Base-by-base conservation (phyloP, 108 stramenopile genomes). In the Seminavis robusta region DNA sequence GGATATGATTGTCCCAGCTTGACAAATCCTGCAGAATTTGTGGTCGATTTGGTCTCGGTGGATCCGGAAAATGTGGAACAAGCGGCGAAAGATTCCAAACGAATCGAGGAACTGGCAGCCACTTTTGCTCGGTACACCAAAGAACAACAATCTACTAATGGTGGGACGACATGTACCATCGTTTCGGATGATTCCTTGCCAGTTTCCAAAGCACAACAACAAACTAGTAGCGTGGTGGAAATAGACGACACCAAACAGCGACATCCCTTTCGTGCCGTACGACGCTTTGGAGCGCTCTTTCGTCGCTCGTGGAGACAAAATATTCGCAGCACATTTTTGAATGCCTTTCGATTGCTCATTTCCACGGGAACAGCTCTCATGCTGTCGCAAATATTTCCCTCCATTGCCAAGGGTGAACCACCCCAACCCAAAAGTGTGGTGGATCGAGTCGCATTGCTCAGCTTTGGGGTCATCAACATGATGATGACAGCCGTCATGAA, bases 21-120 rank as follows among this genome's bases (percentile, higher is more conserved):
- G 34, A 84, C 84, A 2, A 92, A 92, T 68, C 88, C 90, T 9
- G 90, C 90, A 4, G 94, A 95, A 55, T 95, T 76, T 54, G 67
- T 86, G 25, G 74, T 92, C 25, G 94, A 95, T 46, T 59, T 95
- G 24, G 88, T 92, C 1, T 77, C 84, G 9, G 58, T 86, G 1
- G 80, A 92, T 61, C 69, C 67, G 3, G 90, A 86, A 42, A 86
- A 88, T 62, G 43, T 49, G 1, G 53, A 56, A 8, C 63, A 80
- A 42, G 67, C 74, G 24, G 31, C 10, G 7, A 24, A 65, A 31
- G 87, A 92, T 52, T 60, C 61, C 21, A 51, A 39, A 15, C 63
- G 90, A 6, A 86, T 92, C 24, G 62, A 74, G 21, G 32, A 42
- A 47, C 27, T 79, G 61, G 65, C 64, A 9, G 28, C 19, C 17